Evolutionary conservation across 306 rosid species (phyloP), one percentile per base, ranked within the genome.

Genomic region (Prinsepia uniflora): DNA sequence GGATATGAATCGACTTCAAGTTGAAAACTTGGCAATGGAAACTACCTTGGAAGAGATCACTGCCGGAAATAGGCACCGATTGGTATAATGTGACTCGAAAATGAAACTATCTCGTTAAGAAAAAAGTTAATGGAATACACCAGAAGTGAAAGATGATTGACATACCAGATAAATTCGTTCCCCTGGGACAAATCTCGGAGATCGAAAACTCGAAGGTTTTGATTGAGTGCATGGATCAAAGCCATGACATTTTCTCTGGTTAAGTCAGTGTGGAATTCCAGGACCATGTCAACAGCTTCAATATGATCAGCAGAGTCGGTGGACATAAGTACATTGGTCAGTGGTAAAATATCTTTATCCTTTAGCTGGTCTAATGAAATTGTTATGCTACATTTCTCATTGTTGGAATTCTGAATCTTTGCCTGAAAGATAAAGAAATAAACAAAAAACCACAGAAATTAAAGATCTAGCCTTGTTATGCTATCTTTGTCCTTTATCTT

Each of bases 171-270:
- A 86, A 84, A 82, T 75, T 87, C 85, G 43, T 82, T 85, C 75
- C 81, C 87, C 72, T 75, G 63, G 39, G 89, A 81, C 68, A 81
- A 62, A 79, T 85, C 89, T 43, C 62, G 87, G 63, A 87, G 86
- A 81, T 87, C 83, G 17, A 90, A 86, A 75, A 75, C 83, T 71
- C 84, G 96, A 79, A 90, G 93, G 86, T 90, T 90, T 75, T 63
- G 83, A 69, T 79, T 78, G 39, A 90, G 56, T 63, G 85, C 87
- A 71, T 75, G 83, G 82, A 87, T 84, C 85, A 90, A 77, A 50
- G 84, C 79, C 71, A 82, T 67, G 77, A 86, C 83, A 81, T 52
- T 66, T 70, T 84, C 89, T 73, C 79, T 88, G 49, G 67, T 82
- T 73, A 85, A 68, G 74, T 46, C 81, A 79, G 84, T 72, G 56